Base-by-base conservation (phyloP, 371 early-diverging fungal species). In the Mortierella polycephala region DNA sequence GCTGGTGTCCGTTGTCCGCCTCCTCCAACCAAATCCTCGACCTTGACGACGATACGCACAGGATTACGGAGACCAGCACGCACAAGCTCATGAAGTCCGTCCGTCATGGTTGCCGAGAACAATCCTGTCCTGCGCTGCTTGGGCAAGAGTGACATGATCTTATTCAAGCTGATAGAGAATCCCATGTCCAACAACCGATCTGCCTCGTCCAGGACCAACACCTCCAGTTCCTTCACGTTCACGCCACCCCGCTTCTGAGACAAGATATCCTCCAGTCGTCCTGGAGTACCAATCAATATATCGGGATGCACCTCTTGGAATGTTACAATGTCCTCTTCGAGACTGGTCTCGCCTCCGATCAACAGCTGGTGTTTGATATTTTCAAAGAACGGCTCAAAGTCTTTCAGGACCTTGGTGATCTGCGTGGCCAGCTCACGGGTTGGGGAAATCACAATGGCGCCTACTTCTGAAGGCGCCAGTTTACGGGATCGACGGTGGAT, bases 71-170 rank as follows among this genome's bases (percentile, higher is more conserved):
- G 86, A 20, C 99, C 99, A 2, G 95, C 92, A 30, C 92, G 86
- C 1, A 95, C 92, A 10, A 99, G 83, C 67, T 95, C 90, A 16
- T 87, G 83, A 51, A 99, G 82, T 0, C 94, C 96, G 60, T 98
- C 98, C 39, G 94, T 95, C 94, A 98, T 93, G 9, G 99, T 99
- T 0, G 99, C 99, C 1, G 98, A 98, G 75, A 99, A 99, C 37
- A 99, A 84, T 14, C 99, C 96, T 0, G 97, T 99, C 53, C 99
- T 92, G 20, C 98, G 91, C 82, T 99, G 97, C 66, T 95, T 96
- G 7, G 97, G 98, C 21, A 99, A 74, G 8, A 87, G 82, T 4
- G 87, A 81, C 61, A 98, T 85, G 71, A 99, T 98, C 41, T 86
- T 84, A 20, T 85, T 91, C 23, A 99, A 69, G 61, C 92, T 87